phyloP scores from a whole-genome alignment of 73 alveolate genomes.

The Diophrys sp. region DNA sequence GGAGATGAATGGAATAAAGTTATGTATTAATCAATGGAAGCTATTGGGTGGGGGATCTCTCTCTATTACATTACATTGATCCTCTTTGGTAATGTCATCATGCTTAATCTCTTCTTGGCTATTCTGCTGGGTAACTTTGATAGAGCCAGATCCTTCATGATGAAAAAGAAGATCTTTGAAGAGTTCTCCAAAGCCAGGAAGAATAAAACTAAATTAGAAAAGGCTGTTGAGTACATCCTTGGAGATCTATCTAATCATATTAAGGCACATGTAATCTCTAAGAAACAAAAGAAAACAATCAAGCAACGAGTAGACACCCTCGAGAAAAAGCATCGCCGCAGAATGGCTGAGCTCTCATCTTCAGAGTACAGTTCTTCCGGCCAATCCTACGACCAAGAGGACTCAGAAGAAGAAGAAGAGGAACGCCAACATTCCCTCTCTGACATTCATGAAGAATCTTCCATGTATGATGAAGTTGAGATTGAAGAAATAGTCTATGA shows the following conservation, averaged over 20 bases:
- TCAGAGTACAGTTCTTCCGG: not conserved
- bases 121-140: conserved; percentile 42
- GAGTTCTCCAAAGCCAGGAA: not conserved
- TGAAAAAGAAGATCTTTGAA: conserved; percentile 11
- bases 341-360: too few species aligned
- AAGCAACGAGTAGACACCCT: too few species aligned
- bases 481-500: too few species aligned
- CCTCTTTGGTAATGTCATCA: conserved; percentile 21
- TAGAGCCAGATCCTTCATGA: conserved; percentile 4
- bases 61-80: conserved; percentile 12
- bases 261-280: not conserved
- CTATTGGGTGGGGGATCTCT: not conserved
- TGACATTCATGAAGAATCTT: too few species aligned
- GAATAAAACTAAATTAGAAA: not conserved
- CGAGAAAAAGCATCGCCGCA: too few species aligned
- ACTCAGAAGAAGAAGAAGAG: not conserved
- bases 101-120: conserved; percentile 44
- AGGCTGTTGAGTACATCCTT: not conserved
- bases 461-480: not conserved
- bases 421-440: too few species aligned
- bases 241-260: conserved; percentile 10
- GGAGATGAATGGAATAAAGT: conserved; percentile 42
- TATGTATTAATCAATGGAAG: conserved; percentile 26
- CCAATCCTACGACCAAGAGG: not conserved
- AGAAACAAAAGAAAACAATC: not conserved